These are phyloP conservation scores for Smallanthus sonchifolius DNA, from an alignment of 129 eudicot genomes.

Conservation along the genomic window DNA sequence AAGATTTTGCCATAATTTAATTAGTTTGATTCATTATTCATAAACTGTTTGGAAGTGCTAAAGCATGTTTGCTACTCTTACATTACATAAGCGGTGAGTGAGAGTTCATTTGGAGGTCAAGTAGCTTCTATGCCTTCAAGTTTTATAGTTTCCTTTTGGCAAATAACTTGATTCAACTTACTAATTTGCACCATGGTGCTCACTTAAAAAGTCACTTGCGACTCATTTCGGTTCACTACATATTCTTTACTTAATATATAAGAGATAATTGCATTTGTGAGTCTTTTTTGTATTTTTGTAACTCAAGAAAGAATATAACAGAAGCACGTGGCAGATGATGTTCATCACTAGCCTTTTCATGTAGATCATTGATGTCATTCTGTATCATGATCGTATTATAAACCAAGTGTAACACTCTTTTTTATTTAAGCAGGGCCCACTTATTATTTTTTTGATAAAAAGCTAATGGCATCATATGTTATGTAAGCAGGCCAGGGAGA, in stretches of 20 bases:
- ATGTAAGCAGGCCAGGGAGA: conserved; percentile 45
- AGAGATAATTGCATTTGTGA: not conserved
- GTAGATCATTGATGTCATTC: not conserved
- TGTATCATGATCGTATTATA: not conserved
- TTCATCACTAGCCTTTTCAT: not conserved
- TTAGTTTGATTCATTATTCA: not conserved
- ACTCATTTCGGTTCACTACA: not conserved
- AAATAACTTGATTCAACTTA: not conserved
- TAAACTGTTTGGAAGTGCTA: not conserved
- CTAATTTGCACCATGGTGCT: not conserved
- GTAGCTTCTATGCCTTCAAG: not conserved
- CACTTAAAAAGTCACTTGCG: too few relatives aligned
- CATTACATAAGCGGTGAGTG: not conserved
- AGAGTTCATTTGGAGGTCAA: not conserved
- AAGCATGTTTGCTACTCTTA: not conserved
- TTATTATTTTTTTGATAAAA: not conserved
- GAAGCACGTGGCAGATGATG: not conserved
- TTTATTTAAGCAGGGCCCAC: not conserved
- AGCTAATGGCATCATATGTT: not conserved
- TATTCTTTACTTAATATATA: not conserved
- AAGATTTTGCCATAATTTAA: not conserved
- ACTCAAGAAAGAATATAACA: not conserved
- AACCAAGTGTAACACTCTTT: not conserved
- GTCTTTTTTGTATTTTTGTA: not conserved
- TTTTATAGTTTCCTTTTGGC: not conserved